These are phyloP conservation scores for Pseudogymnoascus sp. DNA, from an alignment of 2,329 filamentous ascomycete genomes.

Conservation along the genomic window DNA sequence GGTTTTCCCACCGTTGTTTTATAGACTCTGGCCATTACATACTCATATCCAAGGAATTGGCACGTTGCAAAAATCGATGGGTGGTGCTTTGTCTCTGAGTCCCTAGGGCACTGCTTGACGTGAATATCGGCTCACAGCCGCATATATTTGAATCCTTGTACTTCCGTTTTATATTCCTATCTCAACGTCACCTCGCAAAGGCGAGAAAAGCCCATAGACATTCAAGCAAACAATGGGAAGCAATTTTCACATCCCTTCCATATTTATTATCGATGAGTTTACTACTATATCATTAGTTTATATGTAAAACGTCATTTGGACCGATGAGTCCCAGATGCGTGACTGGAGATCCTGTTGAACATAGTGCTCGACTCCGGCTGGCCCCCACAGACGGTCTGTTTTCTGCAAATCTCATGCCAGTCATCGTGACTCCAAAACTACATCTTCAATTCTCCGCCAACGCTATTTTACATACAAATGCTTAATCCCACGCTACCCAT, in stretches of 20 bases:
- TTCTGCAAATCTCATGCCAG: neutral
- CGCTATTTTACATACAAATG: neutral
- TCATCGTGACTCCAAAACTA: neutral
- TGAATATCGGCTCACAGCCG: too few relatives aligned
- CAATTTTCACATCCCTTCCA: neutral
- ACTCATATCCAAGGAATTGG: too few relatives aligned
- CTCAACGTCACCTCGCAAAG: too few relatives aligned
- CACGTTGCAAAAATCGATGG: too few relatives aligned
- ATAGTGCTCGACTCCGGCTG: neutral
- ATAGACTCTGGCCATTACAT: too few relatives aligned
- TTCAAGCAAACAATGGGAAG: neutral
- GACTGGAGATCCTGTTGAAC: neutral
- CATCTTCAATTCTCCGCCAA: neutral
- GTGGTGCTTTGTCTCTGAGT: too few relatives aligned
- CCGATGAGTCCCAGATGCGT: neutral
- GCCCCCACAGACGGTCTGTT: neutral
- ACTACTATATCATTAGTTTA: neutral
- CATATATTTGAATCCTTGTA: too few relatives aligned
- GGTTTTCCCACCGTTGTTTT: too few relatives aligned
- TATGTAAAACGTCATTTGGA: neutral
- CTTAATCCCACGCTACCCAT: constrained; percentile 1
- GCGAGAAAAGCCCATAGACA: neutral
- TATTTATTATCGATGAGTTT: too few relatives aligned
- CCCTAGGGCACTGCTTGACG: too few relatives aligned
- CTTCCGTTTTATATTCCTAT: too few relatives aligned